A percentile compares a stretch with the other conserved stretches of the same genome.
These are phyloP conservation scores for Marchantia paleacea DNA, from an alignment of 225 moss, liverwort and hornwort species.

Conservation along the genomic window DNA sequence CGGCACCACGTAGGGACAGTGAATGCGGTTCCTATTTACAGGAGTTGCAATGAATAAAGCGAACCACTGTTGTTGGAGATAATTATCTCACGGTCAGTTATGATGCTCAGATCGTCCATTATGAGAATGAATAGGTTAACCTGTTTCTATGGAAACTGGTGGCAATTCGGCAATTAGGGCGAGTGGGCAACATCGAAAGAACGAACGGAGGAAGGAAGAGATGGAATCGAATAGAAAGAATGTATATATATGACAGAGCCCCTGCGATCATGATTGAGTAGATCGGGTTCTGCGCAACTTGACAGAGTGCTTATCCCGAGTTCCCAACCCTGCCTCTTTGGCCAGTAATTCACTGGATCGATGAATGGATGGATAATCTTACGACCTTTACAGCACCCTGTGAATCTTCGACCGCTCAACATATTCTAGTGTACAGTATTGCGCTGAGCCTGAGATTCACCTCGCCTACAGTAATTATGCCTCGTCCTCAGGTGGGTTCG, in stretches of 20 bases:
- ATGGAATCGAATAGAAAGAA: not conserved
- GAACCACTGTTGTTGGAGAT: not conserved
- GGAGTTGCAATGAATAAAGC: not conserved
- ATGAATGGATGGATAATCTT: no score
- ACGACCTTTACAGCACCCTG: no score
- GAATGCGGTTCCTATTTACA: constrained; percentile 1
- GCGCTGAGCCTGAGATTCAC: no score
- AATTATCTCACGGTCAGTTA: not conserved
- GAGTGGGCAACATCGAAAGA: not conserved
- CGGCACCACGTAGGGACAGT: not conserved
- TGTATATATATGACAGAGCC: not conserved
- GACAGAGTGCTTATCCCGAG: not conserved
- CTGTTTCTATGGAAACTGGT: not conserved
- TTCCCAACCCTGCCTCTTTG: not conserved
- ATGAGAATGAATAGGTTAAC: not conserved
- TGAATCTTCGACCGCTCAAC: no score
- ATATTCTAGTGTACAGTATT: no score
- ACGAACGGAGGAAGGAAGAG: not conserved
- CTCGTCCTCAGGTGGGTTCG: not conserved
- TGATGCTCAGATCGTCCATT: not conserved
- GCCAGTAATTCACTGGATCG: not conserved
- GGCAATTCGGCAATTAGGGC: not conserved
- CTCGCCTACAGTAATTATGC: no score
- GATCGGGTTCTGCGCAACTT: not conserved
- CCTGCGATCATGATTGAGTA: not conserved